A percentile compares a stretch with the other conserved stretches of the same genome.
Evolutionary conservation across 805 yeast genomes (phyloP).

Genomic region (Sungouiozyma ichnusensis): DNA sequence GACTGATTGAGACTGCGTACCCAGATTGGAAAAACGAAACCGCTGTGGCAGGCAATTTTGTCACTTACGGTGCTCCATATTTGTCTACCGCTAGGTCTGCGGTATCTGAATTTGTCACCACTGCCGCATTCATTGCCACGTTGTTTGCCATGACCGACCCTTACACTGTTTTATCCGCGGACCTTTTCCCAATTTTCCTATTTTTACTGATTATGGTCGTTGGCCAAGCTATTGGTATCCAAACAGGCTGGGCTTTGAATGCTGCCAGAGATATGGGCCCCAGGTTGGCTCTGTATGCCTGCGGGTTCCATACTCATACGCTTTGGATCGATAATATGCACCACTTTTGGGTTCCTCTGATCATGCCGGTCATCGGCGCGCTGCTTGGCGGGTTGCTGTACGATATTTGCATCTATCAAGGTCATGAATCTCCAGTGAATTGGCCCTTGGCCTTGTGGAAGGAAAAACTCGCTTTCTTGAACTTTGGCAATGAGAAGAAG

Average conservation of each 20-base stretch:
- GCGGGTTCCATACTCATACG: slow-evolving; percentile 37
- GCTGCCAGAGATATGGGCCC: slow-evolving; percentile 48
- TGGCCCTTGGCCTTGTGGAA: slow-evolving; percentile 26
- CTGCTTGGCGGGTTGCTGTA: slow-evolving; percentile 40
- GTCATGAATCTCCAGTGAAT: slow-evolving; percentile 42
- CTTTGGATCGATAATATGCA: slow-evolving; percentile 31
- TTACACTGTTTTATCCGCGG: slow-evolving; percentile 37
- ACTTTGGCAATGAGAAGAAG: slow-evolving; percentile 11
- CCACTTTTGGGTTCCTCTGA: slow-evolving; percentile 45
- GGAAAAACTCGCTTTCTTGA: slow-evolving; percentile 4
- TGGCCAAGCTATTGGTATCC: slow-evolving; percentile 40
- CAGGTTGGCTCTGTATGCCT: slow-evolving; percentile 37
- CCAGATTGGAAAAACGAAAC: slow-evolving; percentile 22
- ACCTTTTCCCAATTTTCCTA: slow-evolving; percentile 38
- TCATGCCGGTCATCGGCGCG: slow-evolving; percentile 41
- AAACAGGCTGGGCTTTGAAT: slow-evolving; percentile 47
- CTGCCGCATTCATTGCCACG: slow-evolving; percentile 37
- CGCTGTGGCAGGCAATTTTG: slow-evolving; percentile 35
- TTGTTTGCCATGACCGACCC: slow-evolving; percentile 44
- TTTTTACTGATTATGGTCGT: slow-evolving; percentile 36
- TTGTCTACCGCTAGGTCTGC: slow-evolving; percentile 36
- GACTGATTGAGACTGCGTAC: slow-evolving; percentile 23
- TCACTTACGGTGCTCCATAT: slow-evolving; percentile 35
- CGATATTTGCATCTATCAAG: slow-evolving; percentile 41
- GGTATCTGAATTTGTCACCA: slow-evolving; percentile 37